These are phyloP conservation scores for Emiliania huxleyi DNA, from an alignment of 78 protist species.

Conservation along the genomic window DNA sequence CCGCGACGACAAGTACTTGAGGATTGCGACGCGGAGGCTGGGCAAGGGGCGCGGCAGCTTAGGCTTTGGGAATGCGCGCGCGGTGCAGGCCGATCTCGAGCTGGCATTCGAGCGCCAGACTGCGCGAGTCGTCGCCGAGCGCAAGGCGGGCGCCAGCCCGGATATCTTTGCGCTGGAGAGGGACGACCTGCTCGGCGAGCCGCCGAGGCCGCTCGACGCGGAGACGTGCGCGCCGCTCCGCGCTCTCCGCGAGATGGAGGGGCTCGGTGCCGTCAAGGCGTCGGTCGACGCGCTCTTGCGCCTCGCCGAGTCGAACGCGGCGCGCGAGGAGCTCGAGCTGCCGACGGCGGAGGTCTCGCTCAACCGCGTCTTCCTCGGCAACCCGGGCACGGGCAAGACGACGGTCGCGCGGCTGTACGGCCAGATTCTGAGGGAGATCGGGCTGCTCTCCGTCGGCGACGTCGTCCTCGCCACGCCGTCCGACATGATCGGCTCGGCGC, in stretches of 20 bases:
- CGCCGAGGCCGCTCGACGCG: too few relatives aligned
- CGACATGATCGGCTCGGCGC: slow-evolving; percentile 1
- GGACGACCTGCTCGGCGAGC: too few relatives aligned
- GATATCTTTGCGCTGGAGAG: too few relatives aligned
- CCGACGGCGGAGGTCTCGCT: neutral
- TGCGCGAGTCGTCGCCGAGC: too few relatives aligned
- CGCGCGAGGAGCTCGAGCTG: neutral
- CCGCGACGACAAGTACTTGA: too few relatives aligned
- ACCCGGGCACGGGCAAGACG: slow-evolving; percentile 52
- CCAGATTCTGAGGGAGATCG: neutral
- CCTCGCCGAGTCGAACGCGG: neutral
- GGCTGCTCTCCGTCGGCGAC: slow-evolving; percentile 10
- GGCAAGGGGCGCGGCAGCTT: too few relatives aligned
- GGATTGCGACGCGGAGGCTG: too few relatives aligned
- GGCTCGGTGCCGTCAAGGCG: slow-evolving; percentile 49
- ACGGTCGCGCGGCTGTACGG: slow-evolving; percentile 17
- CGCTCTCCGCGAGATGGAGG: slow-evolving; percentile 34
- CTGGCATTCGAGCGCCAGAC: too few relatives aligned
- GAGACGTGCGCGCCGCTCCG: neutral
- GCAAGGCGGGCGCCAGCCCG: too few relatives aligned
- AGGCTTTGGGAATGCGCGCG: too few relatives aligned
- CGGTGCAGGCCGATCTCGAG: too few relatives aligned
- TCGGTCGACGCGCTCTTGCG: neutral
- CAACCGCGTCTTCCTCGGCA: slow-evolving; percentile 25
- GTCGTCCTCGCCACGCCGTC: neutral